These are phyloP conservation scores for Citrus unshiu DNA, from an alignment of 345 rosid genomes.

Conservation along the genomic window DNA sequence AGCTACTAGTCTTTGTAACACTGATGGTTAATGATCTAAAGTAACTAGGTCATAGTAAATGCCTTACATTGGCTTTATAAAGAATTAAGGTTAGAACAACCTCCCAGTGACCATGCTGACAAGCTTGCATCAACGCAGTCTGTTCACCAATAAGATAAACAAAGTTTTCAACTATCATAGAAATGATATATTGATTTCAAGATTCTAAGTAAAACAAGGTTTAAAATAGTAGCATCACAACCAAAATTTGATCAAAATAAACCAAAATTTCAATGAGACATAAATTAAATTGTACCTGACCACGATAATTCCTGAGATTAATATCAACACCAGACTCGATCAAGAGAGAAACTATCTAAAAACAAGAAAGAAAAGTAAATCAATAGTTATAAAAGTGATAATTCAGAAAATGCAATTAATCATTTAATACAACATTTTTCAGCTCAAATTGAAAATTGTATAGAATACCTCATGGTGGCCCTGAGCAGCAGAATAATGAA, in stretches of 20 bases:
- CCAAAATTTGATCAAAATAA: background rate
- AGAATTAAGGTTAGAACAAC: conserved; percentile 86
- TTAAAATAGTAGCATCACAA: background rate
- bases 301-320: conserved; percentile 94
- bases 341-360: conserved; percentile 85
- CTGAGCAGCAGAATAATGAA: conserved; percentile 97
- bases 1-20: conserved; percentile 5
- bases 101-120: conserved; percentile 99
- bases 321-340: conserved; percentile 97
- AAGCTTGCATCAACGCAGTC: conserved; percentile 99
- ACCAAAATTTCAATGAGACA: background rate
- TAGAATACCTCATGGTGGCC: conserved; percentile 95
- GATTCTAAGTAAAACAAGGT: background rate
- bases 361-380: conserved; percentile 10
- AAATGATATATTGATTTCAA: background rate
- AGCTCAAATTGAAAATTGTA: background rate
- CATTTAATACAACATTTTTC: background rate
- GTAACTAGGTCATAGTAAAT: background rate
- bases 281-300: conserved; percentile 57
- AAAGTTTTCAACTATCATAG: background rate
- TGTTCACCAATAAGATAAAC: conserved; percentile 24
- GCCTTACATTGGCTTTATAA: conserved; percentile 85
- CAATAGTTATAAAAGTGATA: conserved; percentile 5
- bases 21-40: background rate
- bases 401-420: background rate